Evolutionary conservation across 345 rosid genomes (phyloP).

Genomic region (Eucalyptus camaldulensis): DNA sequence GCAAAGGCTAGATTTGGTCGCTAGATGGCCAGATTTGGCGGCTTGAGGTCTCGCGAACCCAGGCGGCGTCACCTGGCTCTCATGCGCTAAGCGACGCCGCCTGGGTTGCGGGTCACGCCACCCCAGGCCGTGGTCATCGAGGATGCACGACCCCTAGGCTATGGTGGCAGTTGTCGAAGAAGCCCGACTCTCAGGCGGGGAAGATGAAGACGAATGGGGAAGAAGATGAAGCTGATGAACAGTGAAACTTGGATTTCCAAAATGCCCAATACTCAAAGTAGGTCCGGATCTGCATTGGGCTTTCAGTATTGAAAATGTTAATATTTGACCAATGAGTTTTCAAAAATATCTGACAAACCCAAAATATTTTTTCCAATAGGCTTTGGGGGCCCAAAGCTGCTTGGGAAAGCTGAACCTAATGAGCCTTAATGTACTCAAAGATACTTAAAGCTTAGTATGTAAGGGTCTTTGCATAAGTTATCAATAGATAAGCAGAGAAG

Average conservation of each 20-base stretch:
- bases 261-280: too few species aligned
- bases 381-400: fast-evolving
- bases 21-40: fast-evolving
- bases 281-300: fast-evolving
- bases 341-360: too few species aligned
- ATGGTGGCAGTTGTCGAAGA: fast-evolving
- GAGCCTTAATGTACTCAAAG: background rate
- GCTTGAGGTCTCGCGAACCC: fast-evolving
- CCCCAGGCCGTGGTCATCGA: fast-evolving
- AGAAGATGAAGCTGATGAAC: too few species aligned
- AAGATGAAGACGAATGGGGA: too few species aligned
- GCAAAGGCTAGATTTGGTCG: fast-evolving
- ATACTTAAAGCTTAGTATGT: too few species aligned
- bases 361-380: fast-evolving
- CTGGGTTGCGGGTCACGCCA: fast-evolving
- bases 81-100: fast-evolving
- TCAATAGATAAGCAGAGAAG: background rate
- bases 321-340: too few species aligned
- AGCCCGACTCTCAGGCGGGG: fast-evolving
- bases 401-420: fast-evolving
- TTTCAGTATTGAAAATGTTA: too few species aligned
- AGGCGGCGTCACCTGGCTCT: fast-evolving
- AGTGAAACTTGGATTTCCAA: too few species aligned
- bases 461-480: background rate
- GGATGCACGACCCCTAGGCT: fast-evolving